Base-by-base conservation (phyloP, 225 moss, liverwort and hornwort genomes). In the Sphagnum tenellum region DNA sequence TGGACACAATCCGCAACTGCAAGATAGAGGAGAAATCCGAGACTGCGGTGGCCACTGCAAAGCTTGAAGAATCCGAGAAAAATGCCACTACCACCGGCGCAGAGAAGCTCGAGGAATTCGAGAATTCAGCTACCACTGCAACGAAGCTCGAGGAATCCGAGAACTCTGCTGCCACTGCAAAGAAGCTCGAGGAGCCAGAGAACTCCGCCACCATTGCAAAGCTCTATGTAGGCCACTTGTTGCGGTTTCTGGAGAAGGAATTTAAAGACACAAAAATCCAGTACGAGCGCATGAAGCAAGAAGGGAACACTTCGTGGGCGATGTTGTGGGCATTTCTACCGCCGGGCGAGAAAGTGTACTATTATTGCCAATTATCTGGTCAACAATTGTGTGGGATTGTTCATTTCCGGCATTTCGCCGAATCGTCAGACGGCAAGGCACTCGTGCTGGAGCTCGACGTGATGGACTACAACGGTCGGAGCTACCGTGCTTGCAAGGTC, bases 321-420 rank as follows among this genome's bases (percentile, higher is more conserved):
- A 4, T 76, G 60, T 46, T 76, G 3, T 72, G 76, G 76, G 68
- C 76, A 3, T 68, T 76, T 59, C 50, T 74, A 7, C 8, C 48
- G 11, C 44, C 13, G 3, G 71, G 71, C 2, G 56, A 61, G 58
- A 74, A 63, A 71, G 78, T 79, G 3, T 74, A 61, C 44, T 79
- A 79, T 59, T 56, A 45, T 1, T 78, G 78, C 12, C 48, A 67
- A 9, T 58, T 70, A 3, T 70, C 78, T 5, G 14, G 57, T 60
- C 63, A 71, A 60, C 49, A 56, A 53, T 45, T 76, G 12, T 67
- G 47, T 11, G 76, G 49, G 7, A 48, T 59, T n/a, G 54, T 76
- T 5, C 45, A 61, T 0, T 2, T 6, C 0, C 69, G 13, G 44
- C 49, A 44, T 7, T 65, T 12, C 65, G 46, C 65, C 5, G 3